Evolutionary conservation across 331 rosid species (phyloP).

Genomic region (Saraca asoca): DNA sequence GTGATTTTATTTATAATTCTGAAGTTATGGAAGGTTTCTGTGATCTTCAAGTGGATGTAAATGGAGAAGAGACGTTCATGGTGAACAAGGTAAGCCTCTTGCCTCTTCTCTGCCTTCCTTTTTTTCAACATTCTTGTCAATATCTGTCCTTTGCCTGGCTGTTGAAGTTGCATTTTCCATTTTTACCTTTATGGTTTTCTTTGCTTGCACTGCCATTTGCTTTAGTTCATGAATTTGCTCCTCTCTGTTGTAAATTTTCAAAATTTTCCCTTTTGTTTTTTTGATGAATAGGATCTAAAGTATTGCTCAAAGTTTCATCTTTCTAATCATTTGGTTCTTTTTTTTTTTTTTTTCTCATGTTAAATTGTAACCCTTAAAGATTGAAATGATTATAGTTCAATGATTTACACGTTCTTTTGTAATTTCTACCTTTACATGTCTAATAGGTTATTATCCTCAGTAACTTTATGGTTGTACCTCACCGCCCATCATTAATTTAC

Average conservation of each 20-base stretch:
- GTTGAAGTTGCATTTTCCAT: constrained; percentile 15
- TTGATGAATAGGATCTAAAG: constrained; percentile 30
- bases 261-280: background rate
- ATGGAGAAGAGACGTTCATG: constrained; percentile 85
- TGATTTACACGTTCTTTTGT: background rate
- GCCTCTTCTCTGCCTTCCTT: constrained; percentile 2
- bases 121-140: background rate
- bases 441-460: background rate
- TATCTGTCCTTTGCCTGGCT: background rate
- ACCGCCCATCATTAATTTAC: constrained; percentile 26
- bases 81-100: constrained; percentile 66
- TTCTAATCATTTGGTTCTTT: constrained; percentile 28
- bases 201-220: background rate
- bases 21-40: constrained; percentile 64
- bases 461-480: background rate
- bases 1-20: background rate
- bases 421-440: background rate
- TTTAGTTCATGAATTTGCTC: background rate
- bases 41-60: constrained; percentile 89
- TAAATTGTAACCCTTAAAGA: constrained; percentile 28
- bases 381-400: constrained; percentile 39
- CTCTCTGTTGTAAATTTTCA: constrained; percentile 29
- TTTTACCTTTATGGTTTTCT: background rate
- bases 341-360: too few relatives aligned
- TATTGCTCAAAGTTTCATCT: constrained; percentile 19